Percentiles rank a stretch among this genome's conserved stretches.
These are phyloP conservation scores for Phylloporus sp. DNA, from an alignment of 1,284 basidiomycete genomes.

Conservation along the genomic window DNA sequence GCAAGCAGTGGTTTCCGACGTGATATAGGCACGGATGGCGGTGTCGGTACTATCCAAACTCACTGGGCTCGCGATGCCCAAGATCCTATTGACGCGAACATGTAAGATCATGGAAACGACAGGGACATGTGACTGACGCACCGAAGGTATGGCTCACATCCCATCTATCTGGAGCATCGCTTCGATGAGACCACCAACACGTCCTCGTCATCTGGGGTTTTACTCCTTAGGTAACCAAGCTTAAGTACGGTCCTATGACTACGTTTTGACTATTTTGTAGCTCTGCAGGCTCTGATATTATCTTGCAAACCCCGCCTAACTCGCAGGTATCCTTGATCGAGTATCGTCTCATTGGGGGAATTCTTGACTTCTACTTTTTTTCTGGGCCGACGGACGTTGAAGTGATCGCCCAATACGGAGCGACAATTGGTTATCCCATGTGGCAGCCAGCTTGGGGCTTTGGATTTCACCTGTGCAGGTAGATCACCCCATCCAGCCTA, in stretches of 20 bases:
- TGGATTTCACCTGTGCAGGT: conserved; percentile 77
- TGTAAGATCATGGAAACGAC: conserved; percentile 49
- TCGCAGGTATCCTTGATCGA: conserved; percentile 63
- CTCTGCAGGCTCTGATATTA: conserved; percentile 70
- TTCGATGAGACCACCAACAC: conserved; percentile 56
- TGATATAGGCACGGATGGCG: conserved; percentile 60
- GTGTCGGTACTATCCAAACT: conserved; percentile 69
- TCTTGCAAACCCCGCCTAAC: conserved; percentile 62
- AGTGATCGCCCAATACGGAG: conserved; percentile 74
- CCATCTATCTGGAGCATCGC: conserved; percentile 73
- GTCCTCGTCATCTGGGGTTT: conserved; percentile 75
- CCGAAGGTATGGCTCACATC: conserved; percentile 69
- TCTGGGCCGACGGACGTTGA: conserved; percentile 68
- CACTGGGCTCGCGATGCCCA: conserved; percentile 72
- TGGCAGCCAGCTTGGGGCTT: conserved; percentile 77
- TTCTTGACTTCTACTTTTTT: conserved; percentile 76
- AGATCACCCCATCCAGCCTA: not conserved
- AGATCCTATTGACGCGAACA: conserved; percentile 68
- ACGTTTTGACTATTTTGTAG: conserved; percentile 20
- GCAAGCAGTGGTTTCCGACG: conserved; percentile 73
- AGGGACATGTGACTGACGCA: conserved; percentile 13
- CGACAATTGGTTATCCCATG: conserved; percentile 64
- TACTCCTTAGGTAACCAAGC: conserved; percentile 60
- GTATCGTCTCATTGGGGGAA: conserved; percentile 71
- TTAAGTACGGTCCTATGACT: not conserved